Evolutionary conservation across 1,284 basidiomycete genomes (phyloP), one percentile per base, ranked within the genome.

Genomic region (Mycena sp.): DNA sequence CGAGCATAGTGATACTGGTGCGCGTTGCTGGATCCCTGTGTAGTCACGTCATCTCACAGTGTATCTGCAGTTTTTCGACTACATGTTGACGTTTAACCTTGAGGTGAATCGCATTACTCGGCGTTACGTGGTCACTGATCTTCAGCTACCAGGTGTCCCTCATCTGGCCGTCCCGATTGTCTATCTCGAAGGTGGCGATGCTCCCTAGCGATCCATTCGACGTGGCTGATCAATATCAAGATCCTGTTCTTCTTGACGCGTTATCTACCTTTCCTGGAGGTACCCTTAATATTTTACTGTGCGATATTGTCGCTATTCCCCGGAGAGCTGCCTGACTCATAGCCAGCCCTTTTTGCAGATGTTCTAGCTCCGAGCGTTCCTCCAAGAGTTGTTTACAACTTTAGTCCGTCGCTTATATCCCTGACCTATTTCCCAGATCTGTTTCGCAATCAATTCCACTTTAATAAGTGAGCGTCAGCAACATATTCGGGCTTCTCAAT

Each of bases 141-240:
- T 21, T 40, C 21, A 10, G 23, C 4, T 21, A 12, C 6, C 44
- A 62, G 60, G 17, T 25, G 1, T n/a, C 60, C 38, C 60, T 62
- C 17, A 19, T 62, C 12, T 62, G 60, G 60, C 60, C 60, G 6
- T 51, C 46, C 26, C 21, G 30, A 17, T 57, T 28, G 53, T 51
- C 60, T 1, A 30, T 45, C 11, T 57, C 54, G 19, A 62, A 62
- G 40, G n/a, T n/a, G n/a, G n/a, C n/a, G n/a, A n/a, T n/a, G n/a
- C n/a, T n/a, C n/a, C n/a, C n/a, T n/a, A n/a, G n/a, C n/a, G n/a
- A n/a, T n/a, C n/a, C n/a, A n/a, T n/a, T n/a, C n/a, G n/a, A n/a
- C n/a, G n/a, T n/a, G n/a, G n/a, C n/a, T n/a, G n/a, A n/a, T n/a
- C n/a, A n/a, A n/a, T n/a, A n/a, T n/a, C n/a, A n/a, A n/a, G n/a